Percentiles rank a stretch among this genome's conserved stretches.
Evolutionary conservation across 257 asterid genomes (phyloP).

Genomic region (Gentiana straminea): DNA sequence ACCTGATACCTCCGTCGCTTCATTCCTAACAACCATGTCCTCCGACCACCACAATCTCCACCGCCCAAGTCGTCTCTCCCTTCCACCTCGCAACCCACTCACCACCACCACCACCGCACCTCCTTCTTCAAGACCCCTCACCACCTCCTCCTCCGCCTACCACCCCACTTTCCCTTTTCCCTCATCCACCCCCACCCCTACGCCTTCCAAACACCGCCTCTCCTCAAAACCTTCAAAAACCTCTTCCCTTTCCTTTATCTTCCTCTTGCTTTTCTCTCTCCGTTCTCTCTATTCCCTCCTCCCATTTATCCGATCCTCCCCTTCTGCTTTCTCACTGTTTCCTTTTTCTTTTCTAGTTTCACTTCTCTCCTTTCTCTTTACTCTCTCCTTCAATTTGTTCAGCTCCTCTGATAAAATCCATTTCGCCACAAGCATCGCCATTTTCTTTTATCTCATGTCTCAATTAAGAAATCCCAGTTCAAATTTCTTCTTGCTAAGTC

Average conservation of each 20-base stretch:
- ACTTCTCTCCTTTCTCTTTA: constrained; percentile 61
- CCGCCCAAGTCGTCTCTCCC: constrained; percentile 1
- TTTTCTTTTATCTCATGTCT: constrained; percentile 34
- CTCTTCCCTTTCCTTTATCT: constrained; percentile 32
- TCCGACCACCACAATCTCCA: constrained; percentile 32
- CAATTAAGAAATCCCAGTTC: constrained; percentile 35
- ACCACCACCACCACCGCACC: constrained; percentile 51
- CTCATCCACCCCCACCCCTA: constrained; percentile 65
- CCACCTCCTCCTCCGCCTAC: constrained; percentile 25
- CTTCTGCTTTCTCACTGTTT: constrained; percentile 72
- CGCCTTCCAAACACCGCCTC: constrained; percentile 73
- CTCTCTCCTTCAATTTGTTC: constrained; percentile 27
- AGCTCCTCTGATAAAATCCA: constrained; percentile 16
- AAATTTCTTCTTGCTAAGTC: constrained; percentile 30
- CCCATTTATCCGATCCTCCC: constrained; percentile 73
- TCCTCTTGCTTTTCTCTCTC: constrained; percentile 72
- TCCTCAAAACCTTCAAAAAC: constrained; percentile 28
- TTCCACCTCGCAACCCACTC: not conserved
- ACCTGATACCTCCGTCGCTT: not conserved
- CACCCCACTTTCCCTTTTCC: constrained; percentile 35
- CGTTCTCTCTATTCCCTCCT: constrained; percentile 85
- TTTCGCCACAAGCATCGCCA: constrained; percentile 22
- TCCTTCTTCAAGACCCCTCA: constrained; percentile 20
- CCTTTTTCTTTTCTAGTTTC: constrained; percentile 82
- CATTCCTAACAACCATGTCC: constrained; percentile 18